Base-by-base conservation (phyloP, 2,329 filamentous ascomycete species). In the Aureobasidium musti region DNA sequence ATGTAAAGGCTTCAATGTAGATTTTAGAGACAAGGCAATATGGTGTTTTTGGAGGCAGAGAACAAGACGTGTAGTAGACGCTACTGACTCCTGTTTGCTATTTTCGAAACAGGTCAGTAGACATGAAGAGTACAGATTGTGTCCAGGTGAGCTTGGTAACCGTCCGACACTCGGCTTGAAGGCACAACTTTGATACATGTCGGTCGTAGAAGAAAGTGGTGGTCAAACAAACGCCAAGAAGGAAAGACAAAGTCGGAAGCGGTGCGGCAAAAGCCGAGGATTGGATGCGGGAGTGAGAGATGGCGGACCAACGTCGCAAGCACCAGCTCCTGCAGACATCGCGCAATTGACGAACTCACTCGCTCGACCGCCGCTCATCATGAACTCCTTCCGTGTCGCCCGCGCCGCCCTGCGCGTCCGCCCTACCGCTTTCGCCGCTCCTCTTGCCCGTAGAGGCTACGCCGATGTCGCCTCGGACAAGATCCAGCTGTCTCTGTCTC, bases 401-500 rank as follows among this genome's bases (percentile, higher is more conserved):
- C 90, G 94, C 82, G 87, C 88, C 81, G 94, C 92, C 83, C 86
- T 97, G 80, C 87, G 92, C 82, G 91, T 87, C 78, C 90, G 89
- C 77, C 89, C 92, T 78, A 83, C 90, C 77, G 86, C 89, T 79
- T 83, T 94, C 81, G 86, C 89, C 80, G 84, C 87, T 74, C 71
- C 69, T 39, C 59, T 71, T 33, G 90, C 93, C 85, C 90, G 92
- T 81, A 89, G 95, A 86, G 89, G 89, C 76, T 99, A 99, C 81
- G 95, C 82, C 74, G 82, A 83, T 74, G 81, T 82, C 72, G 81
- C 80, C 72, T 76, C 80, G 67, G 82, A 83, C 79, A 83, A 83
- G 79, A 96, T 99, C 87, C 96, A 96, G 89, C 89, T 99, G 84
- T 97, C 92, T 86, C 86, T 99, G 84, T 88, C 91, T 80, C 91